Base-by-base conservation (phyloP, 2,329 filamentous ascomycete species). In the Aaosphaeria arxii region DNA sequence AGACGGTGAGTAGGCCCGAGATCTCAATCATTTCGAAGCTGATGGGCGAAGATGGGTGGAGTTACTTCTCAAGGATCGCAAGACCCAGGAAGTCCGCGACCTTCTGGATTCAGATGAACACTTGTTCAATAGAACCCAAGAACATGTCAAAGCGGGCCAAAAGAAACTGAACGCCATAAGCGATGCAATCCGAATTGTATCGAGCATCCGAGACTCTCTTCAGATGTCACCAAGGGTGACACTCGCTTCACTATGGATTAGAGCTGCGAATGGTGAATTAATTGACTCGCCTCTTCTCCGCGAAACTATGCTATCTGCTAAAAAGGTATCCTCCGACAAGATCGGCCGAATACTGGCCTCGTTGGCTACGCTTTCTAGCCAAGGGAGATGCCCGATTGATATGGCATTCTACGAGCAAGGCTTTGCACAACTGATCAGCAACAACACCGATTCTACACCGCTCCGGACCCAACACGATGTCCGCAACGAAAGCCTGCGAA, bases 401-500 rank as follows among this genome's bases (percentile, higher is more conserved):
- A 24, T 61, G 2, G 41, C 36, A 24, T 11, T 33, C 4, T 54
- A 65, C 17, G 53, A 56, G 64, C 7, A 63, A 72, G 54, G 81
- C 7, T 51, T 74, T 6, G 48, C 57, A 24, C 53, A 48, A 9
- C 49, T 69, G 9, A 43, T 69, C 5, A 43, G 61, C 43, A 46
- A 59, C 3, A 59, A 62, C 36, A 52, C 50, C 1, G 55, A 45
- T 13, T 60, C 52, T 44, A 51, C 58, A 36, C 62, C 69, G 76
- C 77, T 95, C 30, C 84, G 85, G 52, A 95, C 86, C 71, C 86
- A 86, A 64, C 88, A 94, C 67, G 86, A 86, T 57, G 79, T 86
- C 7, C 85, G 86, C 39, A 77, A 80, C 70, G 85, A 83, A 54
- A 83, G 87, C 40, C 71, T 89, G 38, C 80, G 89, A 40, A 89